Evolutionary conservation across 2,329 filamentous ascomycete genomes (phyloP), one percentile per base, ranked within the genome.

Genomic region (Hypoxylon sp.): DNA sequence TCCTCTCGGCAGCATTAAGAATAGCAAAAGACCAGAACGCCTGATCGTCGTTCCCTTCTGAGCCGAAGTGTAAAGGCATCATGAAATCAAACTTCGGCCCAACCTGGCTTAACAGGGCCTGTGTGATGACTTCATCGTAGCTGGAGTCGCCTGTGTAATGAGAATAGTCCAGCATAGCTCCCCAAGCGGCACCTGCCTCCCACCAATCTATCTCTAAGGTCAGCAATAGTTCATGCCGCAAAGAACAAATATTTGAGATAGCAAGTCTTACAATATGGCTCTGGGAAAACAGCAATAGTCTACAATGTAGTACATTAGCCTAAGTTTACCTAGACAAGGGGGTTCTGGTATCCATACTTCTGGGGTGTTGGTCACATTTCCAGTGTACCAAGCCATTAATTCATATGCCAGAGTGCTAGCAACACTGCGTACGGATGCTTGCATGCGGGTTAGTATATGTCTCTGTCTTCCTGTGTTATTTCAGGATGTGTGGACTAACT

Each of bases 31-130:
- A 89, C 91, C 91, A 94, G 77, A 93, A 93, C 33, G 88, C 89
- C 76, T 93, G 89, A 75, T 94, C 91, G 72, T 93, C 91, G 72
- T 93, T 94, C 59, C 91, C 91, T 77, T 91, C 87, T 67, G 89
- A 86, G n/a, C 83, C 82, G 11, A 80, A 79, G 70, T 90, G 87
- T 61, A 80, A 78, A 0, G 85, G 83, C 3, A 86, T 82, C 84
- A 92, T 89, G 74, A 86, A 91, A 79, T 92, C 84, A 64, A 85
- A 82, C 7, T 85, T 78, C 0, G 86, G 84, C 1, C 89, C 90
- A 5, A 82, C 85, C 77, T 87, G 89, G 27, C 84, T 87, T 5
- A 88, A 77, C 2, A 93, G 80, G 7, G 87, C 90, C 68, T 90
- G 82, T 35, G 86, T 84, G 55, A 90, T 82, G 2, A 86, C 82